Conservation (phyloP, 805 yeast species). For the Metschnikowia cerradonensis region DNA sequence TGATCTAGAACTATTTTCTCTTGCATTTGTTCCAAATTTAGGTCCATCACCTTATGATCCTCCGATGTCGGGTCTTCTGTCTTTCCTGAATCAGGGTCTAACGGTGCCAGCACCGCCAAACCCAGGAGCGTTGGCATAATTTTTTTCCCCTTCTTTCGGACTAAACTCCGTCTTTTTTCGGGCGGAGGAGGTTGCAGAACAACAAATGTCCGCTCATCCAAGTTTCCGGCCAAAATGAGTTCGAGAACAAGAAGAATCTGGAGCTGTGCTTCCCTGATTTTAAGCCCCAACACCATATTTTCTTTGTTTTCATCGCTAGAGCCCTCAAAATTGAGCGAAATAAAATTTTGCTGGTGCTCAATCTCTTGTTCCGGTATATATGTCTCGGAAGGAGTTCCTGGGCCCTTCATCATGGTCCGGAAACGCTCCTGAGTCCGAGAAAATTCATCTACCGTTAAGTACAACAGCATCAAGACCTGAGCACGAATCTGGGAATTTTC, state of each 20-base stretch:
- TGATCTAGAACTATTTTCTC: too few species aligned
- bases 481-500: constrained; percentile 16
- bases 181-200: background rate
- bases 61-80: too few species aligned
- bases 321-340: background rate
- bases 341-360: background rate
- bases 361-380: background rate
- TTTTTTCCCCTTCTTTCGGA: constrained; percentile 18
- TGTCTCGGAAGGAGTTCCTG: background rate
- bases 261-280: constrained; percentile 53
- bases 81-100: background rate
- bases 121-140: constrained; percentile 44
- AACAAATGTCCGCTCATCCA: constrained; percentile 37
- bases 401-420: background rate
- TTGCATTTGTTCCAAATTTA: too few species aligned
- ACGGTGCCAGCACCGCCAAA: constrained; percentile 25
- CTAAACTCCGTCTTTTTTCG: constrained; percentile 19
- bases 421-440: constrained; percentile 1
- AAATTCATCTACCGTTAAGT: constrained; percentile 28
- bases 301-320: constrained; percentile 19
- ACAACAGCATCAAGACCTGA: constrained; percentile 26
- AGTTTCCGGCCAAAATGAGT: constrained; percentile 29
- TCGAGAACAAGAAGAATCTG: constrained; percentile 50
- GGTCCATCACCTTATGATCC: too few species aligned
- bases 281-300: constrained; percentile 37